Evolutionary conservation across 2,329 filamentous ascomycete species (phyloP), one percentile per base, ranked within the genome.

Genomic region (Leptographium flavum): DNA sequence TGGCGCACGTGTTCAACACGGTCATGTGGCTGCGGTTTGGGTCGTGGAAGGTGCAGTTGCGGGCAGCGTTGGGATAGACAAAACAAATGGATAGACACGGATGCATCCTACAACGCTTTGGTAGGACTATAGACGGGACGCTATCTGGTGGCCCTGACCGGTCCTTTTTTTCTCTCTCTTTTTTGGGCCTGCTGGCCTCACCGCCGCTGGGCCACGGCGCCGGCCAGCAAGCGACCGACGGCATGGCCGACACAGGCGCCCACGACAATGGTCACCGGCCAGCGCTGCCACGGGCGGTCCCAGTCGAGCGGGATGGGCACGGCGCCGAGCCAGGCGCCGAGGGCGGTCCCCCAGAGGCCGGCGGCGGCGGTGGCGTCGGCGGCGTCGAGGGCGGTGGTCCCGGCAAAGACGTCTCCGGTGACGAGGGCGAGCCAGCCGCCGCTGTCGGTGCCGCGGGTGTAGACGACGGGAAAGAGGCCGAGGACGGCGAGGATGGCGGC

Each of bases 201-300:
- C 6, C 32, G 11, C 33, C 22, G 21, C 8, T 21, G 21, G n/a
- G n/a, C n/a, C 31, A 23, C 23, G 10, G 63, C 66, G 3, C 73
- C 73, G 0, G 80, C 79, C 17, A 78, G 52, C 45, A 76, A 56
- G 58, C 83, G 81, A 1, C 87, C 87, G 13, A 85, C 52, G 1
- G 76, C 69, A 61, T 84, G 87, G 1, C 92, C 92, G 6, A 76
- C 63, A 62, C 94, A 96, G 17, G 83, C 71, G 3, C 92, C 92
- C 2, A 76, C 79, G 5, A 96, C 64, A 47, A 98, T 83, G 0
- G 92, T 98, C 40, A 96, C 81, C 0, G 92, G 92, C 84, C 90
- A 98, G 61, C 82, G 85, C 74, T 98, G 92, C 92, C 92, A 98
- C 55, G 94, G 87, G n/a, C 92, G 79, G 61, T 98, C 92, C 90